Evolutionary conservation across 176 grass and related monocot species (phyloP).

Genomic region (Triticum urartu): DNA sequence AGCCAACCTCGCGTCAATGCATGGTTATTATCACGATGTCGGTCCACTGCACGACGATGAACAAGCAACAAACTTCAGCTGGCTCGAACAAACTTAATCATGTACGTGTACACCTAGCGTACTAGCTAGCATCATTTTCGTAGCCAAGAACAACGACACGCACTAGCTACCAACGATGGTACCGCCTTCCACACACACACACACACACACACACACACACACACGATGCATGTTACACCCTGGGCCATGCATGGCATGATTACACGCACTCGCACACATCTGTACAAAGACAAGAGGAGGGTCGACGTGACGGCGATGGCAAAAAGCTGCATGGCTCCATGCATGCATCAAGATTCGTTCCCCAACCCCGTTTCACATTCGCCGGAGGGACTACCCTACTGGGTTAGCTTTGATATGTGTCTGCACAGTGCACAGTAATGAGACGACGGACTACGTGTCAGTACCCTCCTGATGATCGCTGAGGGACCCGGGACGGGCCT

Average conservation of each 20-base stretch:
- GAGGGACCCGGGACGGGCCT: too few species aligned
- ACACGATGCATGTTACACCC: neutral
- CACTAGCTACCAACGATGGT: neutral
- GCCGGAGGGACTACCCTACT: too few species aligned
- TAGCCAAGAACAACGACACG: neutral
- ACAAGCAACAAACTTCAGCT: slow-evolving; percentile 14
- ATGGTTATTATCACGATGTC: neutral
- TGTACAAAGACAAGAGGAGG: neutral
- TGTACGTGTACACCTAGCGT: neutral
- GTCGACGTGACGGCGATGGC: neutral
- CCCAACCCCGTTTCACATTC: too few species aligned
- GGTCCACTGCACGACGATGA: neutral
- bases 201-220: neutral
- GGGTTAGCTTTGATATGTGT: too few species aligned
- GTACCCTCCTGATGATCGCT: too few species aligned
- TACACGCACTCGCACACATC: neutral
- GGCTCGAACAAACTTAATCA: neutral
- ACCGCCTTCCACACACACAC: neutral
- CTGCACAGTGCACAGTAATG: too few species aligned
- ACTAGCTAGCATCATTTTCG: too few species aligned
- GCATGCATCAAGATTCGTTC: too few species aligned
- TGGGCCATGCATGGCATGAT: neutral
- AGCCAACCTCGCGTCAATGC: neutral
- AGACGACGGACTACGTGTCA: too few species aligned
- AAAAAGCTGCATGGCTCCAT: too few species aligned